Conservation (phyloP, 441 rosid species). For the Euphorbia schlechtendalii region DNA sequence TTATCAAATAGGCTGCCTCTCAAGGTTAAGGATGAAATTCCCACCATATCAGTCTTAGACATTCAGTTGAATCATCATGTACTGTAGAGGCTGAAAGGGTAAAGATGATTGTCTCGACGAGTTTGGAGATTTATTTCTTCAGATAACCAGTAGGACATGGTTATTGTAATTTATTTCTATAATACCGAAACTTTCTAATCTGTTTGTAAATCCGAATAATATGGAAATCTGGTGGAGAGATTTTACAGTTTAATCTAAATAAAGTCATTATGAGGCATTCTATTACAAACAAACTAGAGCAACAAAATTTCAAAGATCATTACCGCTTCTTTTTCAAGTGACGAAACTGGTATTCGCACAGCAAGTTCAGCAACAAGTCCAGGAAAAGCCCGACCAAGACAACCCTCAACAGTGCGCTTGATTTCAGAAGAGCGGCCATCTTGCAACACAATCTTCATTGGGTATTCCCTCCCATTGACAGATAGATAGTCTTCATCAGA, state of each 20-base stretch:
- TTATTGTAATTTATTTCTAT: neutral
- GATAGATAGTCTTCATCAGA: conserved; percentile 55
- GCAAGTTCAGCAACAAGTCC: conserved; percentile 55
- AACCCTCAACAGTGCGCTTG: conserved; percentile 66
- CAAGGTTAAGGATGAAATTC: neutral
- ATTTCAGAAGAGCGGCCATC: conserved; percentile 85
- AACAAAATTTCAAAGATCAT: conserved; percentile 13
- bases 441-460: conserved; percentile 39
- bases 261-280: neutral
- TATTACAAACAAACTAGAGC: neutral
- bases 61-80: neutral
- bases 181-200: neutral
- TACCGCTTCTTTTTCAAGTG: conserved; percentile 81
- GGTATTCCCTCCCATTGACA: conserved; percentile 69
- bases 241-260: neutral
- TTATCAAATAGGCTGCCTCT: neutral
- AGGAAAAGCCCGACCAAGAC: conserved; percentile 79
- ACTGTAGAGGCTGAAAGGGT: neutral
- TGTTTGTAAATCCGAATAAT: neutral
- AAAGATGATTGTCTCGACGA: too few species aligned
- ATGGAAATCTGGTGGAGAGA: neutral
- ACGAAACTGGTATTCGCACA: conserved; percentile 59
- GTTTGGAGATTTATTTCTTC: neutral
- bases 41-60: neutral
- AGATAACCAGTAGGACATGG: neutral